phyloP scores from a whole-genome alignment of 2,329 filamentous ascomycete species.

The Emericellopsis atlantica region DNA sequence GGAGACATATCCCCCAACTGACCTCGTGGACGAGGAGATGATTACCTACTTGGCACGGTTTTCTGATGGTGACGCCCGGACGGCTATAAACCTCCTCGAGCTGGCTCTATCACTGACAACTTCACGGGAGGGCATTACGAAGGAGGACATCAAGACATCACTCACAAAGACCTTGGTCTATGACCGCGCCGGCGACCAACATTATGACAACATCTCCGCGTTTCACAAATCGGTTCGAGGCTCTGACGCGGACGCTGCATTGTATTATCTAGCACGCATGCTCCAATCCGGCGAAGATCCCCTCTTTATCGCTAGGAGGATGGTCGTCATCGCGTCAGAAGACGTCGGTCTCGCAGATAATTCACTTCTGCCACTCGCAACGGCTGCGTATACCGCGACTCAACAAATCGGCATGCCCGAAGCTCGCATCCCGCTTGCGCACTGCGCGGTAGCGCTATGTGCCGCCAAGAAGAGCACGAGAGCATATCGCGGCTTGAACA shows the following conservation, averaged over 20 bases:
- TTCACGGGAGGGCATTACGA: slow-evolving; percentile 47
- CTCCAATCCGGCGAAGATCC: slow-evolving; percentile 90
- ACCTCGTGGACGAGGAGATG: slow-evolving; percentile 65
- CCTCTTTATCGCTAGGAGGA: slow-evolving; percentile 78
- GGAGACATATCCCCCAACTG: slow-evolving; percentile 22
- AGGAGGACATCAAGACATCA: slow-evolving; percentile 64
- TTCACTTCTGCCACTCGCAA: slow-evolving; percentile 69
- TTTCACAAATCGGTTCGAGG: slow-evolving; percentile 95
- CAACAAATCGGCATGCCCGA: slow-evolving; percentile 95
- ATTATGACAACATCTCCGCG: slow-evolving; percentile 95
- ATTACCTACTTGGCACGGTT: slow-evolving; percentile 74
- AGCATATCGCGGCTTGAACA: slow-evolving; percentile 71
- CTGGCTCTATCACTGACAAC: slow-evolving; percentile 62
- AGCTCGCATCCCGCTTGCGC: slow-evolving; percentile 81
- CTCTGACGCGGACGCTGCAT: slow-evolving; percentile 69
- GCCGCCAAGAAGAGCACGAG: slow-evolving; percentile 78
- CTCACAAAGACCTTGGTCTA: slow-evolving; percentile 91
- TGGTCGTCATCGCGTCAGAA: slow-evolving; percentile 91
- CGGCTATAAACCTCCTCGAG: slow-evolving; percentile 83
- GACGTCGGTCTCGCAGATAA: slow-evolving; percentile 88
- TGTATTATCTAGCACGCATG: slow-evolving; percentile 96
- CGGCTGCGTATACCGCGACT: slow-evolving; percentile 72
- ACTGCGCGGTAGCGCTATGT: slow-evolving; percentile 71
- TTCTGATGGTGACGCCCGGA: slow-evolving; percentile 84
- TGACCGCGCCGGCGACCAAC: slow-evolving; percentile 87